phyloP scores from a whole-genome alignment of 768 basidiomycete species.

The Leccinum disarticulatum region DNA sequence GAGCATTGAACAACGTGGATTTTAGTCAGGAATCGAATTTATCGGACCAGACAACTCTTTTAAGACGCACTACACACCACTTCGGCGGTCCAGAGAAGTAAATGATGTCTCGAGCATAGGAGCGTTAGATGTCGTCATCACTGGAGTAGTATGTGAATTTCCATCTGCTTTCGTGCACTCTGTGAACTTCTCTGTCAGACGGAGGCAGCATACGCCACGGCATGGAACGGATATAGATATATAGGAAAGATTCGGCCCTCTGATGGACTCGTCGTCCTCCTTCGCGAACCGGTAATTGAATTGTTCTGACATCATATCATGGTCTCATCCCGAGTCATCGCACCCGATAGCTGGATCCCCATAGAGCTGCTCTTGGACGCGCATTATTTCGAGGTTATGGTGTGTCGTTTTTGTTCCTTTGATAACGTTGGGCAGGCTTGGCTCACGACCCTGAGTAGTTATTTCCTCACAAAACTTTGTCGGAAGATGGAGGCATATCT shows the following conservation, averaged over 20 bases:
- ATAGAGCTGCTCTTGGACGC: conserved; percentile 33
- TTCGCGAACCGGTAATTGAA: conserved; percentile 49
- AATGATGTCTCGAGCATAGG: conserved; percentile 16
- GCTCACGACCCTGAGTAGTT: conserved; percentile 35
- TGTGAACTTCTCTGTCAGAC: conserved; percentile 35
- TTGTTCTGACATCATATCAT: not conserved
- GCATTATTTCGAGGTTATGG: conserved; percentile 51
- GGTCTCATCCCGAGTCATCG: conserved; percentile 3
- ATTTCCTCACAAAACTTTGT: conserved; percentile 52
- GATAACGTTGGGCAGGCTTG: not conserved
- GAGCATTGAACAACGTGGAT: not conserved
- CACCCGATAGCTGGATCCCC: conserved; percentile 21
- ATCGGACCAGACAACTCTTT: conserved; percentile 36
- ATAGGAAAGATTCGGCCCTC: conserved; percentile 56
- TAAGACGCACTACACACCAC: conserved; percentile 41
- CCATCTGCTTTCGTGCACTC: not conserved
- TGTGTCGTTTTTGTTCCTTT: conserved; percentile 17
- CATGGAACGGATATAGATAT: conserved; percentile 59
- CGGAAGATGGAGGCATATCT: conserved; percentile 43
- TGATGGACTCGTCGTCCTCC: conserved; percentile 59
- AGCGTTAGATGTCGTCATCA: conserved; percentile 50
- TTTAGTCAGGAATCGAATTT: conserved; percentile 32
- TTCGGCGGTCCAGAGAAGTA: conserved; percentile 12
- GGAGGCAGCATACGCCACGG: conserved; percentile 43
- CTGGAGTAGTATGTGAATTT: conserved; percentile 44